These are phyloP conservation scores for Blepharisma stoltei DNA, from an alignment of 73 alveolate species.

Conservation along the genomic window DNA sequence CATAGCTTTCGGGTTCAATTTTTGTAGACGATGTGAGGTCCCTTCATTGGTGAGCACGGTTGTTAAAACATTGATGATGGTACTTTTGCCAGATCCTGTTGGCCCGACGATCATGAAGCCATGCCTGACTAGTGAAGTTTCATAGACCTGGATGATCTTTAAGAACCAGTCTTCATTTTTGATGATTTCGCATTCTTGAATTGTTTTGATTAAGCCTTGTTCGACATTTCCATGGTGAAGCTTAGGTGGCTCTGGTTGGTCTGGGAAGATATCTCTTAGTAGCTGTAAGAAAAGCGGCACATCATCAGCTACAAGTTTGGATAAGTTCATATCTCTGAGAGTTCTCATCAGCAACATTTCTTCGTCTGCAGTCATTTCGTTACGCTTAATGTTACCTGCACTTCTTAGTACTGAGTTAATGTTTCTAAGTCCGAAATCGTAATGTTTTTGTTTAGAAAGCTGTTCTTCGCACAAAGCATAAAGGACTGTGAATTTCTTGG, in stretches of 20 bases:
- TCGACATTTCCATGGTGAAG: constrained; percentile 95
- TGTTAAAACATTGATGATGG: constrained; percentile 75
- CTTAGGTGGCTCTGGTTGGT: constrained; percentile 94
- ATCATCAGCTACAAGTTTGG: constrained; percentile 99
- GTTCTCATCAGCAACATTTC: constrained; percentile 97
- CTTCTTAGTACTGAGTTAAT: constrained; percentile 96
- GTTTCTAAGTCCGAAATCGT: constrained; percentile 97
- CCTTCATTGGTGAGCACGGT: constrained; percentile 66
- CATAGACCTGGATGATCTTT: constrained; percentile 98
- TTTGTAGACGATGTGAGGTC: constrained; percentile 36
- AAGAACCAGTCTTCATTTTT: constrained; percentile 85
- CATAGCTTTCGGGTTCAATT: constrained; percentile 99
- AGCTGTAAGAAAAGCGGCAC: constrained; percentile 97
- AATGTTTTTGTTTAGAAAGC: constrained; percentile 97
- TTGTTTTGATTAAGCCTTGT: constrained; percentile 63
- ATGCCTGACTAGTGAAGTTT: constrained; percentile 99
- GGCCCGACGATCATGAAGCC: constrained; percentile 99
- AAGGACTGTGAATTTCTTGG: constrained; percentile 99
- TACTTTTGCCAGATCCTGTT: constrained; percentile 95
- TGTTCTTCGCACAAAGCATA: constrained; percentile 99
- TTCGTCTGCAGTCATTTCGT: constrained; percentile 80
- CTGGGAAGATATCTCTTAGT: constrained; percentile 99
- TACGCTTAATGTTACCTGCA: constrained; percentile 97
- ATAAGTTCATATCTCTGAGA: constrained; percentile 98
- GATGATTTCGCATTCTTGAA: constrained; percentile 36